A percentile compares a stretch with the other conserved stretches of the same genome.
These are phyloP conservation scores for Cystobasidiaceae sp. DNA, from an alignment of 1,284 basidiomycete species.

Conservation along the genomic window DNA sequence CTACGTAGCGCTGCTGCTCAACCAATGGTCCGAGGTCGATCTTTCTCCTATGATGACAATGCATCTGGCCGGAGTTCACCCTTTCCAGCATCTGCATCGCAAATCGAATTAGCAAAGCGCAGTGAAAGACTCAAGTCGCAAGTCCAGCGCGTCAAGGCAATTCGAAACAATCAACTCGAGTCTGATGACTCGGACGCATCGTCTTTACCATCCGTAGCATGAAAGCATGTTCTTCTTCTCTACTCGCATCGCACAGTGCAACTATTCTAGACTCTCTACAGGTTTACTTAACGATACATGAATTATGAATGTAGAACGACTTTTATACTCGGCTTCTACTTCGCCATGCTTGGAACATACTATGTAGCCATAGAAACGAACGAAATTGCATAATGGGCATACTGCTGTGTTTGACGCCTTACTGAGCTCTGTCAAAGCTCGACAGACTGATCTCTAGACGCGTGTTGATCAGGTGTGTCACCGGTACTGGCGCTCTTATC, in stretches of 20 bases:
- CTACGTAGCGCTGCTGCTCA: background rate
- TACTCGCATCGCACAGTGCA: background rate
- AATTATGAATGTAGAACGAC: background rate
- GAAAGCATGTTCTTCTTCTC: background rate
- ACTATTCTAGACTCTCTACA: background rate
- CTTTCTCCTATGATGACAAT: constrained; percentile 10
- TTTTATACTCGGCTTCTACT: background rate
- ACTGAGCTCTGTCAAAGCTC: background rate
- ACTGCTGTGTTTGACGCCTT: background rate
- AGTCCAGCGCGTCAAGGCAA: constrained; percentile 26
- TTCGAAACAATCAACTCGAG: constrained; percentile 3
- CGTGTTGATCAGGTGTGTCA: no score
- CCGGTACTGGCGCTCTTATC: no score
- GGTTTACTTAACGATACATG: background rate
- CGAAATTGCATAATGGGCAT: background rate
- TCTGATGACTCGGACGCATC: constrained; percentile 22
- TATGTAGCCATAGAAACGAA: constrained; percentile 7
- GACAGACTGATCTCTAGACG: no score
- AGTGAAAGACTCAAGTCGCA: constrained; percentile 5
- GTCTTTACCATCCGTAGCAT: background rate
- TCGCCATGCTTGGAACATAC: background rate
- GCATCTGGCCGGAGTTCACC: background rate
- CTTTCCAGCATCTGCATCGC: background rate
- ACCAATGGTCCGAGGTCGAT: background rate
- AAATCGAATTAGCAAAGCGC: background rate